Conservation (phyloP, 2,329 filamentous ascomycete genomes). For the Ascomycota sp. region DNA sequence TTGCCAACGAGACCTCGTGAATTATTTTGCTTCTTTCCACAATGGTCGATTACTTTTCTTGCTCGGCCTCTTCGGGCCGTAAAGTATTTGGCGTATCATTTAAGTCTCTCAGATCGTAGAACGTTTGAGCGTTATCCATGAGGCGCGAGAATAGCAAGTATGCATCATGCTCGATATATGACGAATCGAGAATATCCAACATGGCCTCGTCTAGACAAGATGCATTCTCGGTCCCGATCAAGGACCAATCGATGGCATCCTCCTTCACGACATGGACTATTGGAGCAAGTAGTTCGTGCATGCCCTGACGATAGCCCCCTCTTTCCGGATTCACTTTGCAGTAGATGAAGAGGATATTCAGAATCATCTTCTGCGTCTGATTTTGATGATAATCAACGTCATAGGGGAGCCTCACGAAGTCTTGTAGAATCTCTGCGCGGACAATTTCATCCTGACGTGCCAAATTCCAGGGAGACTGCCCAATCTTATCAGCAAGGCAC, state of each 20-base stretch:
- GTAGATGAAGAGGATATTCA: constrained; percentile 84
- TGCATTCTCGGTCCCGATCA: constrained; percentile 10
- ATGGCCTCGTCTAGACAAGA: constrained; percentile 28
- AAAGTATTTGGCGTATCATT: constrained; percentile 1
- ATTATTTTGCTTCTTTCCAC: constrained; percentile 72
- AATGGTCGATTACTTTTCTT: constrained; percentile 34
- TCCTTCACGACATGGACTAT: constrained; percentile 67
- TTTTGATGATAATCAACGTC: constrained; percentile 75
- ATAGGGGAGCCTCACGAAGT: constrained; percentile 84
- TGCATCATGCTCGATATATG: constrained; percentile 73
- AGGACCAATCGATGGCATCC: constrained; percentile 47
- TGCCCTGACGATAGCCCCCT: constrained; percentile 88
- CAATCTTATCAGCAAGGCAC: not conserved
- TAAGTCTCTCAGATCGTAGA: constrained; percentile 48
- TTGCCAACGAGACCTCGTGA: constrained; percentile 60
- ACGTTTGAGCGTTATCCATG: constrained; percentile 72
- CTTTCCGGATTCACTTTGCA: constrained; percentile 77
- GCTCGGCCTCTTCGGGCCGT: constrained; percentile 6
- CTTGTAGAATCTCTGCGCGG: constrained; percentile 77
- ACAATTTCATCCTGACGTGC: constrained; percentile 67
- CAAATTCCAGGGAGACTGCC: constrained; percentile 76
- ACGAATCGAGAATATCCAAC: constrained; percentile 46
- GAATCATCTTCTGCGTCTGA: constrained; percentile 56
- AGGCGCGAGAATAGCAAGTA: constrained; percentile 69
- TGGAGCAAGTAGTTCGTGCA: constrained; percentile 89